These are phyloP conservation scores for Yamadazyma tumulicola DNA, from an alignment of 805 yeast genomes.

Conservation along the genomic window DNA sequence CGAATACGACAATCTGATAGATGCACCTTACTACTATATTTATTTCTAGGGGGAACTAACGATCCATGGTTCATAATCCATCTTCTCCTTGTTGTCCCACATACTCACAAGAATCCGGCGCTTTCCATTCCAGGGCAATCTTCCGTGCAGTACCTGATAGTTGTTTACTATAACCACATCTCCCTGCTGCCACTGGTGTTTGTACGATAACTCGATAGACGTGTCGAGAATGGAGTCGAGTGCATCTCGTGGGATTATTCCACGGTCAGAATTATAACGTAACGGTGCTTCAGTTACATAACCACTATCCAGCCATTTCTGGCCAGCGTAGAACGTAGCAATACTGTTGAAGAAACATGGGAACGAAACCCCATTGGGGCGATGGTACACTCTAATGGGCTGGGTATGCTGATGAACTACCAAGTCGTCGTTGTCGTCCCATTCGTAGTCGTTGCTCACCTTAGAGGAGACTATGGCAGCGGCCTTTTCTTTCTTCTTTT, in stretches of 20 bases:
- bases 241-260: constrained; percentile 1
- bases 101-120: constrained; percentile 27
- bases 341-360: constrained; percentile 12
- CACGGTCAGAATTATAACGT: too few relatives aligned
- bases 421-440: constrained; percentile 22
- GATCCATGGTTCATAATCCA: constrained; percentile 3
- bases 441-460: constrained; percentile 22
- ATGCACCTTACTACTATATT: too few relatives aligned
- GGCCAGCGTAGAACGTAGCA: constrained; percentile 8
- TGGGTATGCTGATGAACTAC: constrained; percentile 24
- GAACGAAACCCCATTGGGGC: constrained; percentile 4
- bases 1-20: too few relatives aligned
- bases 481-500: constrained; percentile 22
- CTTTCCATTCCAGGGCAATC: constrained; percentile 24
- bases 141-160: constrained; percentile 30
- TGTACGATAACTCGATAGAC: constrained; percentile 16
- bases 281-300: constrained; percentile 5
- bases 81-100: constrained; percentile 33
- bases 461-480: constrained; percentile 16
- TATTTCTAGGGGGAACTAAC: not conserved
- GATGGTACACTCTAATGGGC: constrained; percentile 10
- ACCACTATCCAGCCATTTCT: too few relatives aligned
- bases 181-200: constrained; percentile 27
- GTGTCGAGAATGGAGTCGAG: constrained; percentile 7
- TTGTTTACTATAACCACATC: constrained; percentile 31